Evolutionary conservation across 1,284 basidiomycete genomes (phyloP).

Genomic region (Moesziomyces aphidis): DNA sequence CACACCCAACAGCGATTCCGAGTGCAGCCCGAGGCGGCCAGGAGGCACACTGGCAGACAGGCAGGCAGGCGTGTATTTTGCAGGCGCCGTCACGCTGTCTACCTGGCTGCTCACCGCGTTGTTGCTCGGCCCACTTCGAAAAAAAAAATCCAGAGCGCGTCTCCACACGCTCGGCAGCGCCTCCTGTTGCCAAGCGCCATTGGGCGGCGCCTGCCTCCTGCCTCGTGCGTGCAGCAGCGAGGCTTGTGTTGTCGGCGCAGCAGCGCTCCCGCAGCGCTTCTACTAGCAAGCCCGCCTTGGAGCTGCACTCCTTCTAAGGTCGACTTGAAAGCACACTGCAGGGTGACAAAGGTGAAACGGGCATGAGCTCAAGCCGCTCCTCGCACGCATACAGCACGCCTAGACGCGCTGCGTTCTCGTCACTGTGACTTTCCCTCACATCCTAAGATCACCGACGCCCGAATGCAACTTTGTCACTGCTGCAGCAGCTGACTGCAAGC

Average conservation of each 20-base stretch:
- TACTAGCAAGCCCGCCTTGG: no score
- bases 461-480: neutral
- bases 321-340: no score
- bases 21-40: no score
- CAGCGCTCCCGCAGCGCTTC: no score
- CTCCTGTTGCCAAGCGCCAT: neutral
- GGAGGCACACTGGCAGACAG: neutral
- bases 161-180: neutral
- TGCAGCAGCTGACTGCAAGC: no score
- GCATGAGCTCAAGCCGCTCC: no score
- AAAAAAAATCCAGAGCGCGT: neutral
- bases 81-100: neutral
- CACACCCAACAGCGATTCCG: no score
- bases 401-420: no score
- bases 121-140: neutral
- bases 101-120: neutral
- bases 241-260: no score
- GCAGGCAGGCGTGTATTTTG: neutral
- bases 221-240: neutral
- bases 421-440: neutral
- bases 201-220: neutral
- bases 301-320: no score
- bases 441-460: neutral
- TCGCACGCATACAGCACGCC: no score
- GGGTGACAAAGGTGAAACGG: no score